Conservation (phyloP, 495 filamentous ascomycete species). For the Penicillium parvum region DNA sequence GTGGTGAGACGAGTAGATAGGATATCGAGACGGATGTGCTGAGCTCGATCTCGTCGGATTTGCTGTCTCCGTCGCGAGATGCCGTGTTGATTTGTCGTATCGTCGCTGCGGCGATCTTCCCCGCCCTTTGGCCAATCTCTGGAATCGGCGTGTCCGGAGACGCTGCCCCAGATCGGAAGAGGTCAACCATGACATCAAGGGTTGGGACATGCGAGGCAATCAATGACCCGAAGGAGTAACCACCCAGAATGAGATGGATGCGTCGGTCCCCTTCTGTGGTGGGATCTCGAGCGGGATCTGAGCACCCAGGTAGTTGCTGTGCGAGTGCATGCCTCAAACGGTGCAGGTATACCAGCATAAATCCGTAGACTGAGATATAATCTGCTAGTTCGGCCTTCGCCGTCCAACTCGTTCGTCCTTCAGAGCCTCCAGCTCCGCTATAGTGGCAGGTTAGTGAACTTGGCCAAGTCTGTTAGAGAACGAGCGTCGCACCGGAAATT, state of each 20-base stretch:
- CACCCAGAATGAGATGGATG: conserved; percentile 57
- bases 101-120: conserved; percentile 54
- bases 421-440: conserved; percentile 74
- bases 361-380: conserved; percentile 74
- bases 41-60: conserved; percentile 2
- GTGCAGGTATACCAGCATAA: conserved; percentile 68
- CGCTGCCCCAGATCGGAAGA: conserved; percentile 47
- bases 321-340: conserved; percentile 16
- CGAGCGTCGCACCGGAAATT: conserved; percentile 72
- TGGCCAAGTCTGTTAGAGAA: background rate
- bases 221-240: conserved; percentile 91
- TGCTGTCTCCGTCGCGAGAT: conserved; percentile 1
- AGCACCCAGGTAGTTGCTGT: background rate
- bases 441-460: background rate
- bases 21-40: conserved; percentile 36
- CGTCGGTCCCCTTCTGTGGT: background rate
- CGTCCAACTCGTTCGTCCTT: conserved; percentile 80
- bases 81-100: conserved; percentile 31
- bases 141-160: conserved; percentile 49
- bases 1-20: conserved; percentile 79
- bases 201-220: conserved; percentile 69
- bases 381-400: conserved; percentile 74
- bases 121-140: conserved; percentile 64
- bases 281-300: background rate
- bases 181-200: conserved; percentile 50